Conservation (phyloP, 257 asterid genomes). For the Galeopsis tetrahit region DNA sequence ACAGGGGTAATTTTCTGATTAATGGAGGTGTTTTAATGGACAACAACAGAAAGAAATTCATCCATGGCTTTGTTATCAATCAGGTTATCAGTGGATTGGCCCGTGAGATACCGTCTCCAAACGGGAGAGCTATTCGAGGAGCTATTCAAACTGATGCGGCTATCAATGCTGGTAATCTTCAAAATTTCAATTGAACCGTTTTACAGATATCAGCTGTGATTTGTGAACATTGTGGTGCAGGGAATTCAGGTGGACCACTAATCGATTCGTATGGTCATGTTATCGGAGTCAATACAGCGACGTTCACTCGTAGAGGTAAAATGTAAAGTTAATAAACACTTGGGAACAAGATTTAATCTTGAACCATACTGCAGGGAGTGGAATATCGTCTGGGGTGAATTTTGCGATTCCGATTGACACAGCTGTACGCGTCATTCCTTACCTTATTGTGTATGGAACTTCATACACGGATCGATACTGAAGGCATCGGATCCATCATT, state of each 20-base stretch:
- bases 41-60: too few species aligned
- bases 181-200: neutral
- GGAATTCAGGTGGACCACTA: conserved; percentile 90
- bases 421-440: conserved; percentile 65
- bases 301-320: conserved; percentile 90
- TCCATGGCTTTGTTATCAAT: neutral
- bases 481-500: neutral
- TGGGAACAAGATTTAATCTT: neutral
- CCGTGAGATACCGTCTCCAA: conserved; percentile 94
- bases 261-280: conserved; percentile 83
- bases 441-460: conserved; percentile 84
- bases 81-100: conserved; percentile 94
- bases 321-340: neutral
- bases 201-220: neutral
- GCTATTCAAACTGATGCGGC: conserved; percentile 97
- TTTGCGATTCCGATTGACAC: conserved; percentile 84
- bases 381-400: conserved; percentile 88
- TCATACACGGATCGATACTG: conserved; percentile 63
- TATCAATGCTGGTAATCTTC: conserved; percentile 73
- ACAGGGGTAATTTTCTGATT: conserved; percentile 65
- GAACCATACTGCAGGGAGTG: conserved; percentile 60
- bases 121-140: conserved; percentile 83
- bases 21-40: too few species aligned
- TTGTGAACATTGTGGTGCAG: conserved; percentile 42
- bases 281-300: conserved; percentile 85